Conservation (phyloP, 2,329 filamentous ascomycete species). For the Geosmithia morbida region DNA sequence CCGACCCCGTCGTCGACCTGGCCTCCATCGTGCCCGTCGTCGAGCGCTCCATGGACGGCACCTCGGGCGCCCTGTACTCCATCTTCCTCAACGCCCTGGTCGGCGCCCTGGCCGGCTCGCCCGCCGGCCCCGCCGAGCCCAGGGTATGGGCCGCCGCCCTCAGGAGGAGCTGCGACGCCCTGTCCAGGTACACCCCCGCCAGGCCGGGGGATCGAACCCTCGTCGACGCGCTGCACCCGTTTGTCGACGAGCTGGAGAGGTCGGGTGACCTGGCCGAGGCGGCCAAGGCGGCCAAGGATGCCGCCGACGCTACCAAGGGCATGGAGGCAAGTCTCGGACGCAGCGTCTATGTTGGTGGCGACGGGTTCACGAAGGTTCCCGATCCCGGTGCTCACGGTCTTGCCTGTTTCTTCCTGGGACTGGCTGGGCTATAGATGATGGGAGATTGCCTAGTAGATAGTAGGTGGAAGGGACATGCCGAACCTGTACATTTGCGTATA, state of each 20-base stretch:
- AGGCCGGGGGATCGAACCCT: constrained; percentile 80
- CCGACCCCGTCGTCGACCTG: constrained; percentile 38
- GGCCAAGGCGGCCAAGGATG: constrained; percentile 59
- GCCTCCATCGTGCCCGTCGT: constrained; percentile 37
- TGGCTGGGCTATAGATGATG: constrained; percentile 18
- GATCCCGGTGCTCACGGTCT: constrained; percentile 60
- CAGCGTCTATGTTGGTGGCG: constrained; percentile 28
- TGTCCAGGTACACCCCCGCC: constrained; percentile 79
- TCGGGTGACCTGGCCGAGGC: constrained; percentile 57
- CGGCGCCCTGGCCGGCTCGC: constrained; percentile 34
- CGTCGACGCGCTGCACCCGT: constrained; percentile 80
- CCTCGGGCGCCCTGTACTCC: constrained; percentile 48
- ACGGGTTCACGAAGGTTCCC: constrained; percentile 30
- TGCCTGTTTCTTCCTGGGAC: constrained; percentile 65
- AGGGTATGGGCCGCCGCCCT: constrained; percentile 50
- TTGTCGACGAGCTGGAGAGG: constrained; percentile 55
- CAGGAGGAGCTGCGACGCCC: constrained; percentile 51
- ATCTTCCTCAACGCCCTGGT: constrained; percentile 85
- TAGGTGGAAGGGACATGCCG: not conserved
- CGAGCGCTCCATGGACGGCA: constrained; percentile 46
- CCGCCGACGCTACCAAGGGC: constrained; percentile 72
- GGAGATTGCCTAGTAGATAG: not conserved
- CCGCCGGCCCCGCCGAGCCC: constrained; percentile 22
- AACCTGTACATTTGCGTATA: not conserved
- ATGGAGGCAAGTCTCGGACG: constrained; percentile 80